Evolutionary conservation across 1,284 basidiomycete species (phyloP), one percentile per base, ranked within the genome.

Genomic region (Rhodofomes roseus): DNA sequence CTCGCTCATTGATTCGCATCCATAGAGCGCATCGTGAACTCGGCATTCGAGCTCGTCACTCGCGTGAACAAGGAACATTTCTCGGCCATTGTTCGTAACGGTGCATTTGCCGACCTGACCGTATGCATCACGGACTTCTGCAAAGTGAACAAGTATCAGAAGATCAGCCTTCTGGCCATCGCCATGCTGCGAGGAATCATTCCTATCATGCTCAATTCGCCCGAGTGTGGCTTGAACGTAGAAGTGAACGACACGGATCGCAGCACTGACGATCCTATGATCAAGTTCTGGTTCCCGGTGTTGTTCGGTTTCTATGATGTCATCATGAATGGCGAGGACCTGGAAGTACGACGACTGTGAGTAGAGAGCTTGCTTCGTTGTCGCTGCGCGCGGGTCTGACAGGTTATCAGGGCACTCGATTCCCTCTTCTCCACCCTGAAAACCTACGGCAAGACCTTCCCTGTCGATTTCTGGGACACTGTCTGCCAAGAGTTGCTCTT

Each of bases 41-140:
- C 96, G 44, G 96, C 96, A 0, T 99, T 99, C 67, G 97, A 99
- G 71, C 91, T 99, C 52, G 96, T 99, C 29, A 94, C 91, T 39
- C 85, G 91, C 63, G 77, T 99, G 43, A 96, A 98, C 77, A 86
- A 85, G 67, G 90, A 96, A 57, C 93, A 98, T 74, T 97, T 99
- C 74, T 71, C 83, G n/a, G 85, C 89, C 18, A 92, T 99, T 60
- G 91, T 99, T 53, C 88, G 87, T 54, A 87, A 96, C 72, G 96
- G 96, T 36, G 89, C 96, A 5, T 98, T 99, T 71, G 93, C 95
- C 55, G 97, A 99, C 74, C 75, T 99, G 58, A 96, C 93, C 11
- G 93, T 96, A 43, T 99, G 98, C 78, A 90, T 99, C 62, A 98
- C 97, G 37, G 96, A 98, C 74, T 99, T 99, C 76, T 97, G 95